These are phyloP conservation scores for Rhododendron henanense DNA, from an alignment of 148 eudicot genomes.

Conservation along the genomic window DNA sequence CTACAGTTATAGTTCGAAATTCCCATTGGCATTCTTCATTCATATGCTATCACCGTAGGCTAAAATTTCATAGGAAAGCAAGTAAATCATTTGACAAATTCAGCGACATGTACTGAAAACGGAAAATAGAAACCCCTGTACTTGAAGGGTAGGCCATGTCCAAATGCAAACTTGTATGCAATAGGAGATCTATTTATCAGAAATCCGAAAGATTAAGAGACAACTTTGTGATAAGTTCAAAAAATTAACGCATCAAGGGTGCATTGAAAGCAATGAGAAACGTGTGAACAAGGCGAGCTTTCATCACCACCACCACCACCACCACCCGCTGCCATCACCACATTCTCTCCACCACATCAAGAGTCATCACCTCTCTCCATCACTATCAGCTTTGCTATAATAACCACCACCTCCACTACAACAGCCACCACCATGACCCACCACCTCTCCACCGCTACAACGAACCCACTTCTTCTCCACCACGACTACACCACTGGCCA, in stretches of 20 bases:
- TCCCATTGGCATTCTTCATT: background rate
- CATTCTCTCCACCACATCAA: no score
- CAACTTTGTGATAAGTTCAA: background rate
- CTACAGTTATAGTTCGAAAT: background rate
- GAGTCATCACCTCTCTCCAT: no score
- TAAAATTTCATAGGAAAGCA: background rate
- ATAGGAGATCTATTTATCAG: background rate
- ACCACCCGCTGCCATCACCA: no score
- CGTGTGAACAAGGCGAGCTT: background rate
- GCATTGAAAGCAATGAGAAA: background rate
- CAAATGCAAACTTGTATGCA: background rate
- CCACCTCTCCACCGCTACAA: no score
- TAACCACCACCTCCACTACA: no score
- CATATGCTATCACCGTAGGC: background rate
- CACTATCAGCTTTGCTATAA: no score
- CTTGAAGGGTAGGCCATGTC: background rate
- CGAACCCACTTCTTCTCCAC: no score
- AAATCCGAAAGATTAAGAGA: background rate
- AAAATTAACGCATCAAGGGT: background rate
- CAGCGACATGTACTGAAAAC: background rate
- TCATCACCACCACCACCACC: no score
- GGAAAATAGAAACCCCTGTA: background rate
- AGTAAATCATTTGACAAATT: background rate
- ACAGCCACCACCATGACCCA: no score
- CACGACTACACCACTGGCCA: no score